Evolutionary conservation across 106 monocot genomes (phyloP), one percentile per base, ranked within the genome.

Genomic region (Allium cepa): DNA sequence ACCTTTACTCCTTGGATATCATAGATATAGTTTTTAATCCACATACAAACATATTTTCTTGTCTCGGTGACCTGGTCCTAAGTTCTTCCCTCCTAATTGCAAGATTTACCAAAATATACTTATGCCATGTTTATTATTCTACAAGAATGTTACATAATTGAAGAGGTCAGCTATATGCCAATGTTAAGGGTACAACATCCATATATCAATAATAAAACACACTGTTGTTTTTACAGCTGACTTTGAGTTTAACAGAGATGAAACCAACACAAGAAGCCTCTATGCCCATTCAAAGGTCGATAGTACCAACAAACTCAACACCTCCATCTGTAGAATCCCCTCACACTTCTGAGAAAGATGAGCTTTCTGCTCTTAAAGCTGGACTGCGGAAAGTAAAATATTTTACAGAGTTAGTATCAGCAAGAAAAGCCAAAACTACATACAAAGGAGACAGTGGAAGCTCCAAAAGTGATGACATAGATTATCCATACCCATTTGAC

Each of bases 331-430:
- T 46, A 53, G 77, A 58, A 51, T 10, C 69, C n/a, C 63, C 58
- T 17, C 36, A 36, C 36, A 22, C 70, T 66, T 59, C 49, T 16
- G 83, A 82, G 27, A 88, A 84, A 71, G 83, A 84, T 73, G 93
- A 84, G 49, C 49, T 84, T 68, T 94, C 94, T 71, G 90, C 87
- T 61, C 68, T 94, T 51, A 90, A 81, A 81, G 85, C 87, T 65
- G 83, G 94, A 26, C 27, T 94, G 60, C 78, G 82, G 69, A 94
- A 81, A 80, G 94, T 94, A 16, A 94, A 87, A 77, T 74, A 90
- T 60, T 49, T 94, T 58, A 83, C 71, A 56, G 87, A 83, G 7
- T 71, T 88, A 7, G 79, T 94, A 9, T 88, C 94, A 8, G 74
- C 71, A 52, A 67, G 85, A 16, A 84, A 77, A 59, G 64, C 87